Evolutionary conservation across 2,329 filamentous ascomycete species (phyloP), one percentile per base, ranked within the genome.

Genomic region (Alternaria solani): DNA sequence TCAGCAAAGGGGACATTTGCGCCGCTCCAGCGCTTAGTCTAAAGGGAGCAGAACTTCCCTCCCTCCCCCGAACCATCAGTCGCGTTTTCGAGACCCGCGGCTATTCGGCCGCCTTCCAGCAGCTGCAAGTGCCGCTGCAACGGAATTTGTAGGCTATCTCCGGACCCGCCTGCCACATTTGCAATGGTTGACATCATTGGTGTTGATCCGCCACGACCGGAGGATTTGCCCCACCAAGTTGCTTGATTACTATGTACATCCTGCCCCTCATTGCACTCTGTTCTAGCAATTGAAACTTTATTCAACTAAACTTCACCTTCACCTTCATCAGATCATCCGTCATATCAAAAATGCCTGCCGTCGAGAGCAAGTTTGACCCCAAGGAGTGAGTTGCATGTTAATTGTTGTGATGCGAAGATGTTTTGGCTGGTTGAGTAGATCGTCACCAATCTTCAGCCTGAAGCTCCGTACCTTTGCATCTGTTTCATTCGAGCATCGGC

Each of bases 281-380:
- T 16, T 44, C 30, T 39, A 51, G 23, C 55, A 20, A 51, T 44
- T 49, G 38, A 55, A 26, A 20, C 28, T 18, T 16, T 34, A 7
- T 30, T 16, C 52, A 41, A 34, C 28, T 26, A 18, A 44, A 38
- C 11, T n/a, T 34, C 39, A 41, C 42, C 11, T n/a, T 34, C 39
- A 41, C 42, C 18, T 23, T 55, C n/a, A 44, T 30, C 38, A 20
- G 1, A 28, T 5, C 52, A 34, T 36, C 34, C 36, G n/a, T 41
- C 18, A 38, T 47, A 57, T 11, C 54, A 68, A 71, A 55, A 32
- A 77, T 77, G 75, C 64, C 73, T 62, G 72, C 73, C 44, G 78
- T 83, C 59, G 80, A 82, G 68, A 80, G 79, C 64, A 82, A 80
- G 67, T 84, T 80, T 68, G 79, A 84, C 59, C 81, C 82, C 59